Evolutionary conservation across 2,329 filamentous ascomycete genomes (phyloP).

Genomic region (Tolypocladium ovalisporum): DNA sequence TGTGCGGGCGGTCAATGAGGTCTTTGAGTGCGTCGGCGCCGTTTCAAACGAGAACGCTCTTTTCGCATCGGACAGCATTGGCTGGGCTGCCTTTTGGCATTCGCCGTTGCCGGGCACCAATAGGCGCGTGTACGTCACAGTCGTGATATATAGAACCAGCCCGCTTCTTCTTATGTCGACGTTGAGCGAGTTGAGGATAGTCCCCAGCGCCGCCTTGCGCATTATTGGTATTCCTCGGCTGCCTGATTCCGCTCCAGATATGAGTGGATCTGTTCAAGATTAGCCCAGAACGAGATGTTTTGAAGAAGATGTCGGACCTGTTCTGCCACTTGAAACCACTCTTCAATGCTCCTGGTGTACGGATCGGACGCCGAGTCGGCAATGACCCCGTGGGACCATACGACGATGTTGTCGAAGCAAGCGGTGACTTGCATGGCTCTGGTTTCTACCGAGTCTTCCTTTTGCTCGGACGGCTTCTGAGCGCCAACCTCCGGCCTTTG

Average conservation of each 20-base stretch:
- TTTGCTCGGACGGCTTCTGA: slow-evolving; percentile 21
- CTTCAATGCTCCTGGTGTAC: slow-evolving; percentile 64
- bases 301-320: slow-evolving; percentile 32
- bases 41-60: not conserved
- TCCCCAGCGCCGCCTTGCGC: not conserved
- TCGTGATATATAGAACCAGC: not conserved
- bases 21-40: not conserved
- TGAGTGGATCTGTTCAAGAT: slow-evolving; percentile 8
- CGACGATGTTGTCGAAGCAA: slow-evolving; percentile 60
- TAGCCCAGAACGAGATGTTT: not conserved
- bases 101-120: not conserved
- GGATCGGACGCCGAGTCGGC: slow-evolving; percentile 53
- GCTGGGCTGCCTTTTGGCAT: not conserved
- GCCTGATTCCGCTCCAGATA: not conserved
- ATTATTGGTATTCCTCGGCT: not conserved
- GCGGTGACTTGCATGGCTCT: slow-evolving; percentile 52
- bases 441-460: slow-evolving; percentile 32
- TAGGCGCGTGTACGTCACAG: not conserved
- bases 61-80: not conserved
- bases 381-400: slow-evolving; percentile 74
- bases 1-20: not conserved
- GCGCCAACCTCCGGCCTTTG: slow-evolving; percentile 25
- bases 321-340: slow-evolving; percentile 69
- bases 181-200: not conserved
- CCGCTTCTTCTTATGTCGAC: not conserved